Conservation (phyloP, 2,329 filamentous ascomycete genomes). For the Claviceps humidiphila region DNA sequence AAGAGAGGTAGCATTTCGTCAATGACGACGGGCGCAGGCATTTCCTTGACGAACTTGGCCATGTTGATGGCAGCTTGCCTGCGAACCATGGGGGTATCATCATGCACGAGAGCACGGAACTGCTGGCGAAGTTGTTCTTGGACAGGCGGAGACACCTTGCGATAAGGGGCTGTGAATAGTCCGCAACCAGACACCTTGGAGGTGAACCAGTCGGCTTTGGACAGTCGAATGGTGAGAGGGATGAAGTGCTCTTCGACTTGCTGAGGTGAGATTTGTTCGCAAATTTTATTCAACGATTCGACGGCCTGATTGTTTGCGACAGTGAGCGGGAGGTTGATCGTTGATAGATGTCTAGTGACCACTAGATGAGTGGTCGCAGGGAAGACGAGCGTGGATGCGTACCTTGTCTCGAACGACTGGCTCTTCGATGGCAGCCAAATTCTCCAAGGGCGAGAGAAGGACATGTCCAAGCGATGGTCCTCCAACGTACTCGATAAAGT, state of each 20-base stretch:
- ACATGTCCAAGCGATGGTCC: conserved; percentile 90
- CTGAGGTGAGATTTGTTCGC: conserved; percentile 74
- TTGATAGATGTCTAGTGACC: not conserved
- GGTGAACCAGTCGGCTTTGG: conserved; percentile 99
- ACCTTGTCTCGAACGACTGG: conserved; percentile 97
- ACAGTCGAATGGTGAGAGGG: conserved; percentile 84
- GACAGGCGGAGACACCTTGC: conserved; percentile 72
- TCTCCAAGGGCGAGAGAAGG: conserved; percentile 91
- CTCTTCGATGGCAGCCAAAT: conserved; percentile 96
- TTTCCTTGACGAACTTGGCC: conserved; percentile 94
- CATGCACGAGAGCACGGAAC: conserved; percentile 85
- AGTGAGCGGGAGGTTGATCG: conserved; percentile 1
- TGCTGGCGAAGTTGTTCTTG: conserved; percentile 88
- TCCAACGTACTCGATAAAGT: conserved; percentile 95
- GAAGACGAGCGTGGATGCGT: conserved; percentile 10
- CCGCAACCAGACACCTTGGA: conserved; percentile 97
- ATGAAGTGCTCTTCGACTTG: conserved; percentile 98
- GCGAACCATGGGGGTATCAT: conserved; percentile 98
- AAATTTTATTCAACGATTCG: conserved; percentile 99
- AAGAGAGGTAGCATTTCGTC: conserved; percentile 99
- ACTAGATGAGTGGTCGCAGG: not conserved
- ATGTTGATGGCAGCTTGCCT: conserved; percentile 93
- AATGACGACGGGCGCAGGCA: conserved; percentile 81
- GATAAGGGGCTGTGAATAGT: conserved; percentile 87
- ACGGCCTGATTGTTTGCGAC: conserved; percentile 53